Conservation (phyloP, 352 stramenopile genomes). For the Pythium sp. region DNA sequence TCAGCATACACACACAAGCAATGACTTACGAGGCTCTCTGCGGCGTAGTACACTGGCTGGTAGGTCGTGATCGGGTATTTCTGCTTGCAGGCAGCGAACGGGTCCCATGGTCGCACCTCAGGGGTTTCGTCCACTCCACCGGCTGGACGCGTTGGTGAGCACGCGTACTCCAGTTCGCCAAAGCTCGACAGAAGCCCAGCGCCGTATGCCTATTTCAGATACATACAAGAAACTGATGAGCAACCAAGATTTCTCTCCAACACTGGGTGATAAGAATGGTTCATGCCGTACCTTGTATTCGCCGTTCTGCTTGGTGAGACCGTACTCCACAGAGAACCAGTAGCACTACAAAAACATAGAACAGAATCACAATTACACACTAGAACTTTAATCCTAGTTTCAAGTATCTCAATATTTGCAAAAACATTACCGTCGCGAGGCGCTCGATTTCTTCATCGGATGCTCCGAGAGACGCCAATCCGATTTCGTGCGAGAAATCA, state of each 20-base stretch:
- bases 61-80: constrained; percentile 98
- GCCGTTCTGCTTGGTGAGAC: constrained; percentile 91
- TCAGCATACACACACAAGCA: background rate
- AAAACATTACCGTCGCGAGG: constrained; percentile 77
- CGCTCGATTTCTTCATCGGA: constrained; percentile 94
- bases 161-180: constrained; percentile 97
- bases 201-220: constrained; percentile 85
- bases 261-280: background rate
- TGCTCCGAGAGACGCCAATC: constrained; percentile 93
- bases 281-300: constrained; percentile 80
- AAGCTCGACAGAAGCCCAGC: constrained; percentile 96
- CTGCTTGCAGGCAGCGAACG: constrained; percentile 89
- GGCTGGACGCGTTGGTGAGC: constrained; percentile 54
- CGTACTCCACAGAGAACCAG: constrained; percentile 99
- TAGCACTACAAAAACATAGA: constrained; percentile 75
- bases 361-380: too few species aligned
- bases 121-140: constrained; percentile 64
- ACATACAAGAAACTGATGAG: background rate
- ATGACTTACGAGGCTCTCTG: constrained; percentile 87
- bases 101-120: constrained; percentile 93
- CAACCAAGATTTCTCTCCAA: background rate
- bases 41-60: constrained; percentile 96
- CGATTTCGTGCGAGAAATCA: constrained; percentile 97
- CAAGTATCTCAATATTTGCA: background rate
- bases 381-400: background rate